Evolutionary conservation across 805 yeast genomes (phyloP).

Genomic region (Hanseniaspora lindneri): DNA sequence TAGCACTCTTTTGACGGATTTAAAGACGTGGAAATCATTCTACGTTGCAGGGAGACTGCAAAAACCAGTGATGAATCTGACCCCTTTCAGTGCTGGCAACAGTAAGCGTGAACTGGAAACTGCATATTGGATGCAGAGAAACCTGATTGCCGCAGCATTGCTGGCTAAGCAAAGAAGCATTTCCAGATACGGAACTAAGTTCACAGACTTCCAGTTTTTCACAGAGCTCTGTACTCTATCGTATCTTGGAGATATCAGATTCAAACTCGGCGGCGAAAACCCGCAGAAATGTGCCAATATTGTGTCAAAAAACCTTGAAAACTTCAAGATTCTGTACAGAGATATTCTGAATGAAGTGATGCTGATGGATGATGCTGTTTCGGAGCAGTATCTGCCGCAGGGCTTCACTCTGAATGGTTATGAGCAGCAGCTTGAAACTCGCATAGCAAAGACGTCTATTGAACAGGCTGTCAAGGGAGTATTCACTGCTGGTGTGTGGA

Average conservation of each 20-base stretch:
- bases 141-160: conserved; percentile 65
- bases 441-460: conserved; percentile 58
- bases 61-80: conserved; percentile 52
- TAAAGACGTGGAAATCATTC: conserved; percentile 73
- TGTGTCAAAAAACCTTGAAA: conserved; percentile 58
- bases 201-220: conserved; percentile 57
- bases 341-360: conserved; percentile 40
- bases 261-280: conserved; percentile 78
- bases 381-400: conserved; percentile 29
- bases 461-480: conserved; percentile 74
- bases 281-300: conserved; percentile 81
- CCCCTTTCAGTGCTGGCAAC: conserved; percentile 29
- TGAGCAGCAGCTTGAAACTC: conserved; percentile 33
- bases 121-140: conserved; percentile 58
- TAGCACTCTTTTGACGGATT: conserved; percentile 49
- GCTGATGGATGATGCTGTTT: conserved; percentile 20
- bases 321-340: conserved; percentile 61
- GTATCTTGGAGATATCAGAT: conserved; percentile 82
- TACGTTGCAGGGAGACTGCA: conserved; percentile 89
- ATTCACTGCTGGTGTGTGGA: conserved; percentile 70
- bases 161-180: conserved; percentile 34
- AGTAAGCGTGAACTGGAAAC: conserved; percentile 39
- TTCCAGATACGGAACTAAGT: conserved; percentile 28
- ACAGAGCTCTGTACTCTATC: conserved; percentile 68
- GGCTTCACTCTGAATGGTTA: conserved; percentile 33